Evolutionary conservation across 352 stramenopile species (phyloP), one percentile per base, ranked within the genome.

Genomic region (Pythium grandisporangium): DNA sequence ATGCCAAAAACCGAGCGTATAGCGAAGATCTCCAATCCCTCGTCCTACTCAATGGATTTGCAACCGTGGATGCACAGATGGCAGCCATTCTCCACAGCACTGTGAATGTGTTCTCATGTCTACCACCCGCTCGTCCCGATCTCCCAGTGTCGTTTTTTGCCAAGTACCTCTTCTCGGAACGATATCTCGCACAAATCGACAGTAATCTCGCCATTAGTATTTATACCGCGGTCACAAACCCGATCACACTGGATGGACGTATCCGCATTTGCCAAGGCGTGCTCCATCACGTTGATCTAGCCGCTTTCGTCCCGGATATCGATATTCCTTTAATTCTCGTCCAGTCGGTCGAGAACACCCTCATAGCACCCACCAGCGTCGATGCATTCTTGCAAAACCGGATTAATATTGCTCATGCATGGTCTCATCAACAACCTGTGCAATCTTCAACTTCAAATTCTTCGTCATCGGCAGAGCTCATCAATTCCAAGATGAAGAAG

Each of bases 141-240:
- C 58, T 96, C 14, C 80, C 87, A 1, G 70, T 96, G 25, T 77
- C 78, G 5, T 96, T 94, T 54, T 94, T 94, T 49, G 59, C 49
- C 51, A 85, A 93, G 24, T 97, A 95, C 44, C 65, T 96, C n/a
- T 97, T 97, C 48, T 95, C 79, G 3, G 85, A 95, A 21, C 74
- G 48, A 16, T 97, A 96, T 44, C 48, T 97, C 14, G 36, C 58
- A 12, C 72, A 85, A 37, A 66, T 97, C 3, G 84, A 94, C 30
- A 58, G 72, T 32, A 91, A 94, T 23, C 59, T 96, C 1, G 89
- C 85, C 2, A 63, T 96, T 2, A 96, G 92, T 37, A 95, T 96
- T 17, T 96, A 96, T 61, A 96, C 85, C 10, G 89, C 89, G 0
- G 85, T 97, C 20, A 91, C 78, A 1, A 97, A 97, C 42, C 55